phyloP scores from a whole-genome alignment of 202 grass and related monocot species.

The Brachypodium distachyon region DNA sequence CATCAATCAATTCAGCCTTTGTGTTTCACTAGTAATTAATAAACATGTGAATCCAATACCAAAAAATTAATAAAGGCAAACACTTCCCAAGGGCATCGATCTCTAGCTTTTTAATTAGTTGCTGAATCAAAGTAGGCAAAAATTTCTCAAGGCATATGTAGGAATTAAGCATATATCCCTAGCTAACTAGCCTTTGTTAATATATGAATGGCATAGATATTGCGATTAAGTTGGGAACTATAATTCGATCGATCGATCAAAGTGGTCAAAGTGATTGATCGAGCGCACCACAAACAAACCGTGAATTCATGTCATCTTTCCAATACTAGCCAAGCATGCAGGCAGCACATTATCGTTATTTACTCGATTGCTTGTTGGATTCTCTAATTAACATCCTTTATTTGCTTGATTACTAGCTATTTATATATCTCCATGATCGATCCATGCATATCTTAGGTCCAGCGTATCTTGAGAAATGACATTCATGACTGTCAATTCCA shows the following conservation, averaged over 20 bases:
- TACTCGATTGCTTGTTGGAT: not conserved
- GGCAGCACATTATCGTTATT: not conserved
- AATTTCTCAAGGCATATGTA: not conserved
- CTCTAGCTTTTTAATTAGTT: no score
- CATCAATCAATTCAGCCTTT: no score
- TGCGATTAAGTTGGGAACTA: not conserved
- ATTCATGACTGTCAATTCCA: no score
- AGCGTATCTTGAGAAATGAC: conserved; percentile 13
- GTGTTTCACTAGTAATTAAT: no score
- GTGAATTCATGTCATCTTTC: not conserved
- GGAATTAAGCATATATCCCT: not conserved
- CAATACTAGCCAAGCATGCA: not conserved
- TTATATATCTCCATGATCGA: no score
- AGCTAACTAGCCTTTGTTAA: not conserved
- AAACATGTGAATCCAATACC: no score
- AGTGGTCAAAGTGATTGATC: not conserved
- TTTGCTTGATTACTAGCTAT: not conserved
- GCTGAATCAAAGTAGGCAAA: not conserved
- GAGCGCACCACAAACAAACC: not conserved
- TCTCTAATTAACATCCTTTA: not conserved
- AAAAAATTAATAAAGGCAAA: no score
- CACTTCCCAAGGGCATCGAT: no score
- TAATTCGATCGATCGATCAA: not conserved
- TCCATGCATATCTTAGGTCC: conserved; percentile 13
- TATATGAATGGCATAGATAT: not conserved